Conservation (phyloP, 2,329 filamentous ascomycete genomes). For the Trematosphaeria pertusa region DNA sequence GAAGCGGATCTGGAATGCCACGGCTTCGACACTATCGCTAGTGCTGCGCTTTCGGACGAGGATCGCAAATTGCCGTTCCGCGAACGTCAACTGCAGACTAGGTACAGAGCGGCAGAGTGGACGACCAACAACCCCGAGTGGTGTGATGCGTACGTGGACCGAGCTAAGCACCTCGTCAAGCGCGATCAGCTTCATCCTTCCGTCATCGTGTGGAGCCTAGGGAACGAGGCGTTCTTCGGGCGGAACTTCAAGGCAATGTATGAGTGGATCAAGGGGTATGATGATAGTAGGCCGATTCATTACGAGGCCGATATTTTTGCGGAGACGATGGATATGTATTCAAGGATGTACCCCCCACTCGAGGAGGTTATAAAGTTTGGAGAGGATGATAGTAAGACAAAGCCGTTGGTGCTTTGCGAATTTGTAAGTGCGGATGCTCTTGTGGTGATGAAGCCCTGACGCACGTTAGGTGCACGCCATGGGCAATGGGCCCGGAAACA, state of each 20-base stretch:
- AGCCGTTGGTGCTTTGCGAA: constrained; percentile 66
- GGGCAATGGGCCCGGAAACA: constrained; percentile 75
- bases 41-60: constrained; percentile 30
- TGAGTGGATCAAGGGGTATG: constrained; percentile 64
- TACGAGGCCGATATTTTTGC: constrained; percentile 71
- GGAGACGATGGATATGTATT: constrained; percentile 69
- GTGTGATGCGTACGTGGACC: constrained; percentile 71
- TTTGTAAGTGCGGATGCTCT: constrained; percentile 43
- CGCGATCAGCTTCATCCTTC: constrained; percentile 74
- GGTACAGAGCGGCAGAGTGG: constrained; percentile 62
- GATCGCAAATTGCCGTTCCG: constrained; percentile 61
- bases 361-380: constrained; percentile 59
- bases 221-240: constrained; percentile 77
- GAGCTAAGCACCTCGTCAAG: constrained; percentile 68
- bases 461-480: constrained; percentile 62
- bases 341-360: constrained; percentile 69
- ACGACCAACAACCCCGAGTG: constrained; percentile 68
- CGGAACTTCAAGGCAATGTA: constrained; percentile 73
- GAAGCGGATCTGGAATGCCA: constrained; percentile 60
- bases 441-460: constrained; percentile 2
- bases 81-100: constrained; percentile 65
- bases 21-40: constrained; percentile 50
- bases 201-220: constrained; percentile 76
- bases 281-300: constrained; percentile 67
- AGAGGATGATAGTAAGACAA: constrained; percentile 46